These are phyloP conservation scores for Neovahlkampfia damariscottae DNA, from an alignment of 78 protist genomes.

Conservation along the genomic window DNA sequence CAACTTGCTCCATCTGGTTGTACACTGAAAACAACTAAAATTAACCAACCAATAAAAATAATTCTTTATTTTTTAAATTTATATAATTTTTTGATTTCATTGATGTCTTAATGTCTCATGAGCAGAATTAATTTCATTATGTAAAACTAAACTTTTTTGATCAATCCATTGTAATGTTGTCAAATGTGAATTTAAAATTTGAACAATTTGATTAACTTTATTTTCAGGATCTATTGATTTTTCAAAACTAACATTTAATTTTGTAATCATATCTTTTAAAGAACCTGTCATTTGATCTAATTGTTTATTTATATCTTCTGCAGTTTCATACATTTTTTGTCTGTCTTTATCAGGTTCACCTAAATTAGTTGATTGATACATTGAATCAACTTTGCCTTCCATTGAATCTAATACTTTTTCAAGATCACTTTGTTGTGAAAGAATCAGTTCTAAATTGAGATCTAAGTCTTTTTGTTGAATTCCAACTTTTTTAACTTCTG, in stretches of 20 bases:
- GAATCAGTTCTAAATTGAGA: not conserved
- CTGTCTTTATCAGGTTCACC: conserved; percentile 6
- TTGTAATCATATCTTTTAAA: not conserved
- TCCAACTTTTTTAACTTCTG: not conserved
- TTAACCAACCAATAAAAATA: no score
- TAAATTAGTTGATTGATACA: not conserved
- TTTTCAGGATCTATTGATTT: not conserved
- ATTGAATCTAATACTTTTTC: not conserved
- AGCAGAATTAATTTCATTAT: not conserved
- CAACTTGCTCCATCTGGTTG: no score
- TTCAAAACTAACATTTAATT: not conserved
- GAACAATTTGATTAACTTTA: not conserved
- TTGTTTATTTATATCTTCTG: conserved; percentile 1
- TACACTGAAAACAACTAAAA: no score
- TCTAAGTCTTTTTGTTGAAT: not conserved
- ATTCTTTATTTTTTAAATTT: no score
- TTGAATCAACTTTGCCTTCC: not conserved
- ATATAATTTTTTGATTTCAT: no score
- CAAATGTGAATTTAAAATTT: not conserved
- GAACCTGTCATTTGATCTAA: not conserved
- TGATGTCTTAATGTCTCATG: not conserved
- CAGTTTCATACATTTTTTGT: not conserved
- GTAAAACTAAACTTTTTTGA: not conserved
- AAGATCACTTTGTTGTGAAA: not conserved
- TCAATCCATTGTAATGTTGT: conserved; percentile 4